Percentiles rank a stretch among this genome's conserved stretches.
These are phyloP conservation scores for Lachnellula suecica DNA, from an alignment of 2,329 filamentous ascomycete genomes.

Conservation along the genomic window DNA sequence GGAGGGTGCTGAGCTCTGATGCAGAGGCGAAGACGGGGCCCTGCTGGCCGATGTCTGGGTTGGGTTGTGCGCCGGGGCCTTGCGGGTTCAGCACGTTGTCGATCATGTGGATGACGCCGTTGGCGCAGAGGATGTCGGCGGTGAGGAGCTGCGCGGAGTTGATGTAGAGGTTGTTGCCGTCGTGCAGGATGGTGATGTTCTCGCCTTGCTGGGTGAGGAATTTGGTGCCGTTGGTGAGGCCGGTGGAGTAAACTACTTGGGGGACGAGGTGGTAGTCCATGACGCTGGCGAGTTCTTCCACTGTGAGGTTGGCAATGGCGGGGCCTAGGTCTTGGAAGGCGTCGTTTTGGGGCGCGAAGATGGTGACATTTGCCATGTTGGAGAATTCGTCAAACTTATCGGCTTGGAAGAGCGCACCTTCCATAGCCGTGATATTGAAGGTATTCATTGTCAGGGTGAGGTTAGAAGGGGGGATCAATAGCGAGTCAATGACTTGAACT, in stretches of 20 bases:
- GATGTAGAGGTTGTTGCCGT: constrained; percentile 38
- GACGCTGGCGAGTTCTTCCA: constrained; percentile 29
- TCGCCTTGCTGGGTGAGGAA: constrained; percentile 29
- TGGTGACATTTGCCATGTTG: constrained; percentile 50
- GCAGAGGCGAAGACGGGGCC: constrained; percentile 35
- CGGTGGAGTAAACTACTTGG: constrained; percentile 31
- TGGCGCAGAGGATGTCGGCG: constrained; percentile 33
- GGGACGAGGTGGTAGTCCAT: constrained; percentile 37
- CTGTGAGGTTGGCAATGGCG: constrained; percentile 31
- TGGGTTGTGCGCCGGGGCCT: constrained; percentile 34
- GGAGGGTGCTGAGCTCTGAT: constrained; percentile 16
- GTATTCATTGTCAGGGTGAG: constrained; percentile 36
- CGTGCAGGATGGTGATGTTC: constrained; percentile 36
- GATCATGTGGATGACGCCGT: constrained; percentile 36
- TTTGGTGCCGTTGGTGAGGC: constrained; percentile 31
- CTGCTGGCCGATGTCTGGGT: constrained; percentile 37
- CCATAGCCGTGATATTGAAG: constrained; percentile 39
- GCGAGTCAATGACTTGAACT: constrained; percentile 51
- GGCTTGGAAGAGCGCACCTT: constrained; percentile 34
- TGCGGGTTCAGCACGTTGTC: constrained; percentile 47
- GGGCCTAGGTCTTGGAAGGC: constrained; percentile 37
- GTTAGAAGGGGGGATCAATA: constrained; percentile 46
- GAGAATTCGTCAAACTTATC: constrained; percentile 36
- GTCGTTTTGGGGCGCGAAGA: constrained; percentile 35
- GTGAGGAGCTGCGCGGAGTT: constrained; percentile 38